Conservation (phyloP, 139 green algal species). For the Tetradesmus obliquus region DNA sequence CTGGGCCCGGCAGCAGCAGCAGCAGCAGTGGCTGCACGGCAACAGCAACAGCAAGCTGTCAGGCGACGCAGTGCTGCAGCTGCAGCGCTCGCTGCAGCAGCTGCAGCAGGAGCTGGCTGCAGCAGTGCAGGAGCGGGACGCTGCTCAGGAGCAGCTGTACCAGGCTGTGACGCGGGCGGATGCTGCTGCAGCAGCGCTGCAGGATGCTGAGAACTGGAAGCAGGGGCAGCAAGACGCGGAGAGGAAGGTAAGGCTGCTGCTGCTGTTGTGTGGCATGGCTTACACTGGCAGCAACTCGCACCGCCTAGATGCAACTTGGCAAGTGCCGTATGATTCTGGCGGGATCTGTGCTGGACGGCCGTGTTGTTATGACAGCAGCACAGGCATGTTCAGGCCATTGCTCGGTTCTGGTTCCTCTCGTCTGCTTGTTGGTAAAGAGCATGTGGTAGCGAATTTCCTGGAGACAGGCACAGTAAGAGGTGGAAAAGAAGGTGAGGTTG, state of each 20-base stretch:
- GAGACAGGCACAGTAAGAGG: constrained; percentile 42
- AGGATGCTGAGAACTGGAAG: constrained; percentile 38
- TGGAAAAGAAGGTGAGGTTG: constrained; percentile 43
- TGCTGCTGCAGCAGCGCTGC: constrained; percentile 49
- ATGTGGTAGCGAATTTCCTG: neutral
- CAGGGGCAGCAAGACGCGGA: constrained; percentile 42
- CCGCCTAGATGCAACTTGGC: neutral
- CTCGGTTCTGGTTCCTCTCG: too few relatives aligned
- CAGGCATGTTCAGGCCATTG: too few relatives aligned
- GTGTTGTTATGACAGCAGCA: too few relatives aligned
- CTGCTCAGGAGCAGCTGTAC: constrained; percentile 66
- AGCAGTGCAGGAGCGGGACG: constrained; percentile 58
- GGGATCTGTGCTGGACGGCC: too few relatives aligned
- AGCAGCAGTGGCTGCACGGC: constrained; percentile 10
- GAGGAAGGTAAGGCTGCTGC: constrained; percentile 36
- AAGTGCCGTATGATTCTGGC: too few relatives aligned
- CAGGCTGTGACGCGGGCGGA: constrained; percentile 63
- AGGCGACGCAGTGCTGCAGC: neutral
- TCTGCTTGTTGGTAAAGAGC: too few relatives aligned
- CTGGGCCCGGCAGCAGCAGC: neutral
- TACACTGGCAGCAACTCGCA: neutral
- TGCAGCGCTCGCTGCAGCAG: constrained; percentile 46
- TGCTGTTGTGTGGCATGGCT: neutral
- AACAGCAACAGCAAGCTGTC: constrained; percentile 26
- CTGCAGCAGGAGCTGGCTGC: constrained; percentile 52